Percentiles rank a stretch among this genome's conserved stretches.
Evolutionary conservation across 306 rosid species (phyloP).

Genomic region (Dalbergia cultrata): DNA sequence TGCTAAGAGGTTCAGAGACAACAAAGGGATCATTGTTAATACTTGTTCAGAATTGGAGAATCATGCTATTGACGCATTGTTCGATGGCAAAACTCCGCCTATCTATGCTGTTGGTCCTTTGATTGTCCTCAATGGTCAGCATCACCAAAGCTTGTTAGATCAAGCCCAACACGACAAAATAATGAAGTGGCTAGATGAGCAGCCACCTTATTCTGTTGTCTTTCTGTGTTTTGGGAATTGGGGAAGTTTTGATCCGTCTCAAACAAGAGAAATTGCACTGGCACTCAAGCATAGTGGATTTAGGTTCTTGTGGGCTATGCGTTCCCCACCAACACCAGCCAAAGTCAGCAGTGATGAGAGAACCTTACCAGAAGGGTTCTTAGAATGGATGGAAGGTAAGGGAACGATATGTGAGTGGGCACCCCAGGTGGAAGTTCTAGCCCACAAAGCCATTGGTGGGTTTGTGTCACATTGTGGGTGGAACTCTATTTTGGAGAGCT

Average conservation of each 20-base stretch:
- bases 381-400: slow-evolving; percentile 58
- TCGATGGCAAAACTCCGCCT: slow-evolving; percentile 53
- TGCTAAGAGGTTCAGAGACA: slow-evolving; percentile 52
- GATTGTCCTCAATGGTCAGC: slow-evolving; percentile 49
- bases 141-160: slow-evolving; percentile 43
- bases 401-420: slow-evolving; percentile 76
- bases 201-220: slow-evolving; percentile 58
- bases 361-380: slow-evolving; percentile 65
- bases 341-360: too few species aligned
- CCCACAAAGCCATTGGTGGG: slow-evolving; percentile 62
- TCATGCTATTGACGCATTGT: slow-evolving; percentile 44
- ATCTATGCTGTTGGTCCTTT: slow-evolving; percentile 71
- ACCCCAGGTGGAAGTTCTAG: slow-evolving; percentile 65
- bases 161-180: slow-evolving; percentile 51
- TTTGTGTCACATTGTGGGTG: slow-evolving; percentile 78
- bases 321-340: slow-evolving; percentile 32
- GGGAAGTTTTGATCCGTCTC: slow-evolving; percentile 62
- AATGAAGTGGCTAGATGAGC: slow-evolving; percentile 68
- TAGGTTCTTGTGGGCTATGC: slow-evolving; percentile 67
- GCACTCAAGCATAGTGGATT: slow-evolving; percentile 61
- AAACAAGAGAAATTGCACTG: slow-evolving; percentile 66
- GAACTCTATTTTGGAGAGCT: slow-evolving; percentile 77
- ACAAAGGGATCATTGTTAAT: slow-evolving; percentile 70
- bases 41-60: slow-evolving; percentile 61
- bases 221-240: slow-evolving; percentile 74